Evolutionary conservation across 768 basidiomycete species (phyloP).

Genomic region (Gymnopilus junonius): DNA sequence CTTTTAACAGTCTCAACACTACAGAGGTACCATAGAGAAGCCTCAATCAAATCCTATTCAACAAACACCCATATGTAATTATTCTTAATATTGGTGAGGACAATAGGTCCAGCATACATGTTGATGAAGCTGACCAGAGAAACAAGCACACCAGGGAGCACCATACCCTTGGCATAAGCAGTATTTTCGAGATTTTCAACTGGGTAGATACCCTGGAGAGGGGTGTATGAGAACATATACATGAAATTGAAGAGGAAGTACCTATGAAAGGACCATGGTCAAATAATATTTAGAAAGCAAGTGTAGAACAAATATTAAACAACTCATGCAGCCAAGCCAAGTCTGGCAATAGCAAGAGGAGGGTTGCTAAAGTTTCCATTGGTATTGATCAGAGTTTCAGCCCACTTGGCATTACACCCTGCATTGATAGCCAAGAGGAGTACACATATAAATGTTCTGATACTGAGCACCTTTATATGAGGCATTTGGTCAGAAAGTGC

Average conservation of each 20-base stretch:
- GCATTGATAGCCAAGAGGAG: too few species aligned
- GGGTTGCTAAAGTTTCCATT: too few species aligned
- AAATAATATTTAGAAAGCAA: background rate
- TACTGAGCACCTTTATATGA: too few species aligned
- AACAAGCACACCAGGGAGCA: constrained; percentile 38
- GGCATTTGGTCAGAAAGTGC: too few species aligned
- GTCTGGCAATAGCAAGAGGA: too few species aligned
- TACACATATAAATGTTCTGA: too few species aligned
- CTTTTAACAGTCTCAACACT: constrained; percentile 46
- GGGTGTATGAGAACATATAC: constrained; percentile 59
- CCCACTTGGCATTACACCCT: too few species aligned
- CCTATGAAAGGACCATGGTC: background rate
- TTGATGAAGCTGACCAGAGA: constrained; percentile 40
- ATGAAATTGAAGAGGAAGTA: constrained; percentile 55
- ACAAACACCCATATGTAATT: constrained; percentile 24
- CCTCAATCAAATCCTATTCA: constrained; percentile 43
- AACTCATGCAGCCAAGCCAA: too few species aligned
- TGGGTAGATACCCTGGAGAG: constrained; percentile 61
- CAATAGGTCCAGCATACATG: constrained; percentile 51
- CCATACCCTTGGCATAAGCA: constrained; percentile 62
- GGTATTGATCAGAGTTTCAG: too few species aligned
- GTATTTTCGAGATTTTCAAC: constrained; percentile 58
- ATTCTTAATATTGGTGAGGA: constrained; percentile 23
- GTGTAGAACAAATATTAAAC: background rate
- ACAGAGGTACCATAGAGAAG: constrained; percentile 38